Percentiles rank a stretch among this genome's conserved stretches.
These are phyloP conservation scores for Xerocomus nothofagi DNA, from an alignment of 1,284 basidiomycete species.

Conservation along the genomic window DNA sequence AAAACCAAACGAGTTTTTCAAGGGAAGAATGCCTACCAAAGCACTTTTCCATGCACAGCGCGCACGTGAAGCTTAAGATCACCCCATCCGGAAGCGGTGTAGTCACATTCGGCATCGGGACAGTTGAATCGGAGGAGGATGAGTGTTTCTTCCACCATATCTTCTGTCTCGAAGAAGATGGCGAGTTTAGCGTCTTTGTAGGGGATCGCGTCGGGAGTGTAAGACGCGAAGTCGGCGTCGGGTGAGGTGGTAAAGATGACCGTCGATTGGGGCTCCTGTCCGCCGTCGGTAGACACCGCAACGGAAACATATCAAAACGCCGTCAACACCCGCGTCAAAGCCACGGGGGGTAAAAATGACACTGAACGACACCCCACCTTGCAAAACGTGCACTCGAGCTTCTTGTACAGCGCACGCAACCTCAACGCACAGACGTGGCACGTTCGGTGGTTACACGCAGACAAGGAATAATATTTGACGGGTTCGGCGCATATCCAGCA, in stretches of 20 bases:
- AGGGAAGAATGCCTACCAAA: conserved; percentile 65
- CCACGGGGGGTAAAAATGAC: not conserved
- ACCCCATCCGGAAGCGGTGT: conserved; percentile 85
- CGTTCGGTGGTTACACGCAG: conserved; percentile 89
- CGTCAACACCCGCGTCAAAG: not conserved
- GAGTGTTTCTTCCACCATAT: conserved; percentile 96
- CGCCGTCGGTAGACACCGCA: too few species aligned
- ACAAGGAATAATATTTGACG: conserved; percentile 86
- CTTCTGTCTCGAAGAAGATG: conserved; percentile 87
- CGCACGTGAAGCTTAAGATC: conserved; percentile 83
- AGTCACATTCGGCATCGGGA: conserved; percentile 78
- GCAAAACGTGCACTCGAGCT: conserved; percentile 92
- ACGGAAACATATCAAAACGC: not conserved
- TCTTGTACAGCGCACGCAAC: conserved; percentile 93
- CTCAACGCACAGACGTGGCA: conserved; percentile 93
- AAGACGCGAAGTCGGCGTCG: conserved; percentile 64
- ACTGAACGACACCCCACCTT: conserved; percentile 56
- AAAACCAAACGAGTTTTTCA: not conserved
- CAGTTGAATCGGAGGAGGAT: conserved; percentile 90
- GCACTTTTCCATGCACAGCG: conserved; percentile 71
- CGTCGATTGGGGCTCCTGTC: conserved; percentile 72
- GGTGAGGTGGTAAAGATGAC: conserved; percentile 82
- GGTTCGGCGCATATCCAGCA: conserved; percentile 98
- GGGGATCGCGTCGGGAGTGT: conserved; percentile 54
- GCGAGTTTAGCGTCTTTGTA: conserved; percentile 77